Conservation (phyloP, 805 yeast genomes). For the Spencermartinsiella europaea region DNA sequence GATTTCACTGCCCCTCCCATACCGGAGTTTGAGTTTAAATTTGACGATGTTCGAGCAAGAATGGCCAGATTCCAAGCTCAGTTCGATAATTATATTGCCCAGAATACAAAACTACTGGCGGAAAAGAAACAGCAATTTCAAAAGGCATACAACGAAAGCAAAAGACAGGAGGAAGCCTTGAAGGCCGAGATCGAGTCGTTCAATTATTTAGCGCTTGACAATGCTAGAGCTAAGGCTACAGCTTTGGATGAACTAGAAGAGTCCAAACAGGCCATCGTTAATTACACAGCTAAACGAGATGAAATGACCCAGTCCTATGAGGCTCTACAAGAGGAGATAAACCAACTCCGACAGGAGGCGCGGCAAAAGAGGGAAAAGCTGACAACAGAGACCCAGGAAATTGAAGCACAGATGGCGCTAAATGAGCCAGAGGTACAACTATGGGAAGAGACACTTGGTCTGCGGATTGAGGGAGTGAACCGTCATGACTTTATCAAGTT, state of each 20-base stretch:
- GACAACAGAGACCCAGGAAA: conserved; percentile 34
- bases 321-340: conserved; percentile 26
- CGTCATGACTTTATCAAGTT: conserved; percentile 44
- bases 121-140: conserved; percentile 20
- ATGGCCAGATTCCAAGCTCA: conserved; percentile 38
- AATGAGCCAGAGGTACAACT: conserved; percentile 49
- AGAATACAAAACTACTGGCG: conserved; percentile 29
- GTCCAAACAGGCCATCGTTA: conserved; percentile 24
- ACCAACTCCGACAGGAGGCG: conserved; percentile 32
- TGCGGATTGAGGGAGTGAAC: conserved; percentile 45
- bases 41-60: conserved; percentile 34
- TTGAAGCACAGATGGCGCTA: conserved; percentile 38
- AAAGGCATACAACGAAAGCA: conserved; percentile 14
- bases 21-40: conserved; percentile 26
- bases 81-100: conserved; percentile 35
- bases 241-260: conserved; percentile 25
- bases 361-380: conserved; percentile 29
- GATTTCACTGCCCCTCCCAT: conserved; percentile 4
- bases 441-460: conserved; percentile 52
- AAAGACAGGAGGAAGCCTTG: conserved; percentile 27
- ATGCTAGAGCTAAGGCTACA: conserved; percentile 18
- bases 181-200: conserved; percentile 29
- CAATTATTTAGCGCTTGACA: conserved; percentile 17
- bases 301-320: conserved; percentile 21
- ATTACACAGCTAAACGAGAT: conserved; percentile 21